A percentile compares a stretch with the other conserved stretches of the same genome.
phyloP scores from a whole-genome alignment of 2,329 filamentous ascomycete genomes.

The Lasiodiplodia citricola region DNA sequence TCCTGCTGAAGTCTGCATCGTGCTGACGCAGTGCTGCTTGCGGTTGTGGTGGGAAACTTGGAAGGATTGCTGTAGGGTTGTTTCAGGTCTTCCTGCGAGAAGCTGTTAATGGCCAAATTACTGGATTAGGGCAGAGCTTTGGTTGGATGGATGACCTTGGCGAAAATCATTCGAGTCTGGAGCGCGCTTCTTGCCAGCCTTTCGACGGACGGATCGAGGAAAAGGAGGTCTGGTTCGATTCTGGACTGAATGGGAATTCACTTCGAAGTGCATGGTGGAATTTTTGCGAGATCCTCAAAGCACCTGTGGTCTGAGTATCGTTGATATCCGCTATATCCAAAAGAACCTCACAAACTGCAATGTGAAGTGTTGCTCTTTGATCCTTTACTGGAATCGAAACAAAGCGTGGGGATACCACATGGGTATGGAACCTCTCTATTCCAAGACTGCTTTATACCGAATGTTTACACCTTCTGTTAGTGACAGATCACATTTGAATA shows the following conservation, averaged over 20 bases:
- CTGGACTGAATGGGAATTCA: background rate
- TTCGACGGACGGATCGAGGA: background rate
- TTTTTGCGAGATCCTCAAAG: background rate
- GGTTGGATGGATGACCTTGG: background rate
- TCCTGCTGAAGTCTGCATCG: background rate
- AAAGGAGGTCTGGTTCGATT: background rate
- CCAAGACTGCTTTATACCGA: background rate
- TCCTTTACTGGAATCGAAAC: background rate
- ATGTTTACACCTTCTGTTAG: background rate
- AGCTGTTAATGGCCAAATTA: background rate
- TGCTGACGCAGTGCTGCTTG: background rate
- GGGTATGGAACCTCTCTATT: background rate
- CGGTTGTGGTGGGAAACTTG: background rate
- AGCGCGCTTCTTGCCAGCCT: background rate
- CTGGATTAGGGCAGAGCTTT: background rate
- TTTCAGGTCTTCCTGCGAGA: background rate
- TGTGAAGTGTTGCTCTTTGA: background rate
- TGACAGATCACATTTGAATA: background rate
- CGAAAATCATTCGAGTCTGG: background rate
- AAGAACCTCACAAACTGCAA: background rate
- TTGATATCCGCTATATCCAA: background rate
- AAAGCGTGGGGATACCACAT: background rate
- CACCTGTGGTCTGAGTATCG: background rate
- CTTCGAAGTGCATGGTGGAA: background rate
- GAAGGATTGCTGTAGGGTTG: background rate